phyloP scores from a whole-genome alignment of 2,329 filamentous ascomycete genomes.

The Cercospora sp. region DNA sequence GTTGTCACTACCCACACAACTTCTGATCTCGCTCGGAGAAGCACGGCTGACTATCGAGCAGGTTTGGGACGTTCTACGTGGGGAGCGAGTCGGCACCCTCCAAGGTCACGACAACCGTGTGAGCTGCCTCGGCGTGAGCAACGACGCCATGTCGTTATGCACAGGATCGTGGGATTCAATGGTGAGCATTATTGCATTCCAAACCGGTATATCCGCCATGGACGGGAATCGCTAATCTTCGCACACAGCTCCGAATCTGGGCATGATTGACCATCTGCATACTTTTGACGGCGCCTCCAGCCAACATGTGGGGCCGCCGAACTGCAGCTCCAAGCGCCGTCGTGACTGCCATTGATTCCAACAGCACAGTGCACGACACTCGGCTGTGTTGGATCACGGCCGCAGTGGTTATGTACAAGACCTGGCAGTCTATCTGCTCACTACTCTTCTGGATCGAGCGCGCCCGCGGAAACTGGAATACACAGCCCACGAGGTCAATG shows the following conservation, averaged over 20 bases:
- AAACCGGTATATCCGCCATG: neutral
- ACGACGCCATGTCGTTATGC: slow-evolving; percentile 98
- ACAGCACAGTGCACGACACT: neutral
- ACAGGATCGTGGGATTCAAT: slow-evolving; percentile 99
- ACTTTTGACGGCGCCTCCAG: neutral
- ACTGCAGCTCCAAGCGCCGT: neutral
- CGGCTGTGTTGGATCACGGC: slow-evolving; percentile 17
- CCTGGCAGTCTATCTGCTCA: slow-evolving; percentile 13
- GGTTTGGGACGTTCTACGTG: slow-evolving; percentile 97
- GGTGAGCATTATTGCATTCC: slow-evolving; percentile 59
- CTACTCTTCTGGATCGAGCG: slow-evolving; percentile 17
- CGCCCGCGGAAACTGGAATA: slow-evolving; percentile 11
- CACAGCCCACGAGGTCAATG: slow-evolving; percentile 16
- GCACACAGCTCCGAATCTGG: slow-evolving; percentile 53
- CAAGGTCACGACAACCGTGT: slow-evolving; percentile 98
- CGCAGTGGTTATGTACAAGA: slow-evolving; percentile 20
- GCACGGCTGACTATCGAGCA: slow-evolving; percentile 43
- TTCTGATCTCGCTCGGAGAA: neutral
- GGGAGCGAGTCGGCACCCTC: slow-evolving; percentile 93
- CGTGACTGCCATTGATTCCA: neutral
- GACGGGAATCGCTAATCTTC: slow-evolving; percentile 25
- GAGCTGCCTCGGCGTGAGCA: slow-evolving; percentile 97
- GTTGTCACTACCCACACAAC: slow-evolving; percentile 30
- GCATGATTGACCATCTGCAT: slow-evolving; percentile 41
- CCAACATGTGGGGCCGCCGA: neutral